phyloP scores from a whole-genome alignment of 1,284 basidiomycete genomes.

The Albatrellus sp. region DNA sequence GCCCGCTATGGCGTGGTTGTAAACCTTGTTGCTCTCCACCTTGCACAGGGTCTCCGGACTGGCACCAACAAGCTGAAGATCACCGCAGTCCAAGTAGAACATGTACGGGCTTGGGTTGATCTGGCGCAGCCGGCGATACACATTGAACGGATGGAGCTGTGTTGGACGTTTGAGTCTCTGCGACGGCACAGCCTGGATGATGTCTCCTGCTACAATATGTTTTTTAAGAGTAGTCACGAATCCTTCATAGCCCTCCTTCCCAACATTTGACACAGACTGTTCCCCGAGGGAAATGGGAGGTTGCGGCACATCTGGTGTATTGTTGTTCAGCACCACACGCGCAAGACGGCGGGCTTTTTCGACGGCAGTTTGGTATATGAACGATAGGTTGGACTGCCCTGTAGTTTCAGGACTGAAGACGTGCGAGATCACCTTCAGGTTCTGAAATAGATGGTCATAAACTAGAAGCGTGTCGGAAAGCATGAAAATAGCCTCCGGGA shows the following conservation, averaged over 20 bases:
- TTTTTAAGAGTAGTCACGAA: slow-evolving; percentile 92
- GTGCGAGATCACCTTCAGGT: slow-evolving; percentile 90
- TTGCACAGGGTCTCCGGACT: slow-evolving; percentile 98
- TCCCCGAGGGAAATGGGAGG: slow-evolving; percentile 59
- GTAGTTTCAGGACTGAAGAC: slow-evolving; percentile 73
- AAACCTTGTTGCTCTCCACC: slow-evolving; percentile 86
- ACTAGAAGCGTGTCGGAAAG: slow-evolving; percentile 89
- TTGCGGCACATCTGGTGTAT: slow-evolving; percentile 58
- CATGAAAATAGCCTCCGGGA: slow-evolving; percentile 97
- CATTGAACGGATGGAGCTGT: slow-evolving; percentile 92
- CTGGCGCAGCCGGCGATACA: slow-evolving; percentile 84
- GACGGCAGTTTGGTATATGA: slow-evolving; percentile 75
- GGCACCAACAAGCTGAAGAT: slow-evolving; percentile 89
- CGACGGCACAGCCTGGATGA: slow-evolving; percentile 97
- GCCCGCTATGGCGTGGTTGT: slow-evolving; percentile 97
- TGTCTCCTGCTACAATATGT: slow-evolving; percentile 92
- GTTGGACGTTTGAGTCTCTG: slow-evolving; percentile 85
- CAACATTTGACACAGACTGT: slow-evolving; percentile 81
- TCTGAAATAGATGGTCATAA: slow-evolving; percentile 96
- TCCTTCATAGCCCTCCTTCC: slow-evolving; percentile 83
- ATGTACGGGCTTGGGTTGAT: slow-evolving; percentile 98
- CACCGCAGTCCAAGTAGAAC: slow-evolving; percentile 96
- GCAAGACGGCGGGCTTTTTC: slow-evolving; percentile 69
- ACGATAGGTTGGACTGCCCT: slow-evolving; percentile 51
- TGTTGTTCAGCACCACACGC: slow-evolving; percentile 44